These are phyloP conservation scores for Ramaria rubella DNA, from an alignment of 768 basidiomycete species.

Conservation along the genomic window DNA sequence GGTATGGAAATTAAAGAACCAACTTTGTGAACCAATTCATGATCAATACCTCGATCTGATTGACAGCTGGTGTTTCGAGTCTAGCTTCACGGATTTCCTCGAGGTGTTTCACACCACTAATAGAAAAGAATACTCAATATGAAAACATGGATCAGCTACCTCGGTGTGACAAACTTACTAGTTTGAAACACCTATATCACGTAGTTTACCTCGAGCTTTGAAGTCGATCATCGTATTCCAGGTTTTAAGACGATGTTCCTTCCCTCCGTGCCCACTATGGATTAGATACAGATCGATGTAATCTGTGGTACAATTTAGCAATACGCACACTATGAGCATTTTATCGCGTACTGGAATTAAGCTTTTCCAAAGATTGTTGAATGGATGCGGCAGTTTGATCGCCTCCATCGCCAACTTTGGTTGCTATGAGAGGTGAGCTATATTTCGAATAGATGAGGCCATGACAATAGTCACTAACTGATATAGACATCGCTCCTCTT, in stretches of 20 bases:
- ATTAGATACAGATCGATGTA: slow-evolving; percentile 75
- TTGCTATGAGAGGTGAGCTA: slow-evolving; percentile 38
- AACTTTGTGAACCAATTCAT: not conserved
- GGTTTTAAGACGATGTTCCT: slow-evolving; percentile 56
- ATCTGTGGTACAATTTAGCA: slow-evolving; percentile 34
- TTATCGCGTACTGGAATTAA: slow-evolving; percentile 53
- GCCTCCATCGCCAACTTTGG: slow-evolving; percentile 60
- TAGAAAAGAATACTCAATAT: no score
- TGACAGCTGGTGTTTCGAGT: slow-evolving; percentile 60
- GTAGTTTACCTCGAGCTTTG: slow-evolving; percentile 58
- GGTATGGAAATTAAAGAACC: no score
- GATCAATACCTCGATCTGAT: slow-evolving; percentile 67
- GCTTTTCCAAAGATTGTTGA: slow-evolving; percentile 51
- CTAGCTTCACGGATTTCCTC: slow-evolving; percentile 65
- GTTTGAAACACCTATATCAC: slow-evolving; percentile 76
- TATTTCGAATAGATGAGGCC: not conserved
- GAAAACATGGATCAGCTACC: not conserved
- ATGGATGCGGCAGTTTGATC: no score
- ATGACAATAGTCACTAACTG: slow-evolving; percentile 41
- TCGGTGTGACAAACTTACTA: slow-evolving; percentile 43
- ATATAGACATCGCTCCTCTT: slow-evolving; percentile 59
- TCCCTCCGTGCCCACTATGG: slow-evolving; percentile 64
- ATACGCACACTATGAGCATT: no score
- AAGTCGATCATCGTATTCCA: slow-evolving; percentile 64
- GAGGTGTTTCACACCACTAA: slow-evolving; percentile 61